Base-by-base conservation (phyloP, 225 moss, liverwort and hornwort species). In the Pseudisothecium myosuroides region DNA sequence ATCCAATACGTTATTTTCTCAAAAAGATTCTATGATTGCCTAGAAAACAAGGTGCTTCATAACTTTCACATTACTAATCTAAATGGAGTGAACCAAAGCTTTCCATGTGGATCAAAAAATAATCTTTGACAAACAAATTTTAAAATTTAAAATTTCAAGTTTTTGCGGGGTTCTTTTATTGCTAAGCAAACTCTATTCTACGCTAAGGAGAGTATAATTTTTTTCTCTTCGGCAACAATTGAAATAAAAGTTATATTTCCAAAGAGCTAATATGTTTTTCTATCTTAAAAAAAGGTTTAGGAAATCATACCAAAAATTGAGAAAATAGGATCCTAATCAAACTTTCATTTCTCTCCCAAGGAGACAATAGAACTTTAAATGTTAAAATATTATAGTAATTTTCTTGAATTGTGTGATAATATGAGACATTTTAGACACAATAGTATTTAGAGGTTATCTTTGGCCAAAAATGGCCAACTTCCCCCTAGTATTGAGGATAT, bases 181-280 rank as follows among this genome's bases (percentile, higher is more conserved):
- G 3, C 28, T 0, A 43, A 0, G 5, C 1, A 15, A 43, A 43
- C 27, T 27, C 26, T 2, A 43, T 43, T 72, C 43, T 27, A 5
- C 1, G 2, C 3, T 43, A 1, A 43, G 2, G 5, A 2, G 16
- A 3, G 15, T 4, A 43, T 43, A 41, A 41, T 5, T 41, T 71
- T 71, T 71, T 69, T 69, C 21, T 67, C 10, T 1, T 1, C 6
- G 0, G 23, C 2, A 68, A 0, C 0, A 0, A 36, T 37, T 37
- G 37, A 4, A 36, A 66, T 37, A 66, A 11, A 66, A 36, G 37
- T 19, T 31, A 8, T 37, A 37, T 66, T 36, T 2, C 1, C 20
- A 0, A 67, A 37, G 41, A 71, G 14, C 14, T 24, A 71, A 26
- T 71, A 3, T 71, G 0, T 41, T 71, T n/a, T 41, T 71, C 5